Percentiles rank a stretch among this genome's conserved stretches.
Evolutionary conservation across 495 filamentous ascomycete species (phyloP).

Genomic region (Neurospora hispaniola): DNA sequence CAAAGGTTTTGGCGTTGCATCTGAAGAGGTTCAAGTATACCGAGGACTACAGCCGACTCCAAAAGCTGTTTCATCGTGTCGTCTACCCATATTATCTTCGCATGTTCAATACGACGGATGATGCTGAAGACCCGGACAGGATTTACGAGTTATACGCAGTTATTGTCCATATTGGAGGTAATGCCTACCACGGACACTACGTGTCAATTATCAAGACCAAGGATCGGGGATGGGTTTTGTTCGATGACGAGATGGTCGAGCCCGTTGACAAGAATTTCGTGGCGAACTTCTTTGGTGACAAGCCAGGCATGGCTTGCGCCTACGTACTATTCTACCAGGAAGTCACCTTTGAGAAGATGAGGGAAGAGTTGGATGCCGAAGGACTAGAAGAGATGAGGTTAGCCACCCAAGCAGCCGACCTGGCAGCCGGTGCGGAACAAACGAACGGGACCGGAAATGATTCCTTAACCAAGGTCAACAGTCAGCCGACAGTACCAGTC

Average conservation of each 20-base stretch:
- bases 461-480: slow-evolving; percentile 28
- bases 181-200: slow-evolving; percentile 95
- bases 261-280: slow-evolving; percentile 95
- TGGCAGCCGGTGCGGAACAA: slow-evolving; percentile 32
- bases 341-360: slow-evolving; percentile 80
- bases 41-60: slow-evolving; percentile 81
- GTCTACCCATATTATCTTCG: slow-evolving; percentile 94
- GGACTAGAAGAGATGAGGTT: slow-evolving; percentile 53
- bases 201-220: slow-evolving; percentile 96
- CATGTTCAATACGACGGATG: slow-evolving; percentile 96
- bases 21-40: slow-evolving; percentile 97
- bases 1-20: slow-evolving; percentile 83
- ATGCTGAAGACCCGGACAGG: slow-evolving; percentile 88
- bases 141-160: slow-evolving; percentile 96
- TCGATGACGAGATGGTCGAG: slow-evolving; percentile 97
- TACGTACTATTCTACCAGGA: slow-evolving; percentile 98
- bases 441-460: slow-evolving; percentile 26
- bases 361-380: slow-evolving; percentile 73
- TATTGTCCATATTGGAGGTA: slow-evolving; percentile 97
- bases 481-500: slow-evolving; percentile 25
- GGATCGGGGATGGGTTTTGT: slow-evolving; percentile 89
- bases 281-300: slow-evolving; percentile 94
- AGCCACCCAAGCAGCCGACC: slow-evolving; percentile 43
- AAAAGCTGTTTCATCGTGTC: slow-evolving; percentile 94
- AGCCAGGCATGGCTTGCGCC: slow-evolving; percentile 81